Evolutionary conservation across 257 asterid genomes (phyloP).

Genomic region (Coffea canephora): DNA sequence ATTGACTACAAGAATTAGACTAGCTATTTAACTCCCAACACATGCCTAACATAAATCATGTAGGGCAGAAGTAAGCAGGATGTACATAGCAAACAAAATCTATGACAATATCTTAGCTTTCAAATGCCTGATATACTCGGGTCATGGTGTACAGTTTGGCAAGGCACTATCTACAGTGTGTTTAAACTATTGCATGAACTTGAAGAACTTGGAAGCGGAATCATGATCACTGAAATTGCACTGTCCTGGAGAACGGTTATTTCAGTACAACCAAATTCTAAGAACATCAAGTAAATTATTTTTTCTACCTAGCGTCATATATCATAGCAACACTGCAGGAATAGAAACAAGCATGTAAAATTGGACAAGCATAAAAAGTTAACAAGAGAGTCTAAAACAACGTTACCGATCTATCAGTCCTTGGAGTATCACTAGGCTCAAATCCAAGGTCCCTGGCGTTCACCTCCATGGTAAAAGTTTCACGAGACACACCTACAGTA

Average conservation of each 20-base stretch:
- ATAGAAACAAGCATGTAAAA: background rate
- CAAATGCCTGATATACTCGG: background rate
- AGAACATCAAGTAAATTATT: too few relatives aligned
- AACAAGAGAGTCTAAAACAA: background rate
- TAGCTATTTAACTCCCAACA: background rate
- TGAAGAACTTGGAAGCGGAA: background rate
- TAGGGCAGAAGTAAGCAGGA: too few relatives aligned
- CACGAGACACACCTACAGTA: conserved; percentile 78
- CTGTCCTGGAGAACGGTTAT: background rate
- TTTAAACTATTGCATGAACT: background rate
- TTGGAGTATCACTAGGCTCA: conserved; percentile 91
- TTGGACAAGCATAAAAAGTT: background rate
- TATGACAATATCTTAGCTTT: background rate
- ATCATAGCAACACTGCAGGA: background rate
- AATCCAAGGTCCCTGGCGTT: conserved; percentile 77
- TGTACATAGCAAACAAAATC: background rate
- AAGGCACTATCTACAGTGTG: background rate
- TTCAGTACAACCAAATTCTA: too few relatives aligned
- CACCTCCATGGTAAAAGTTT: conserved; percentile 68
- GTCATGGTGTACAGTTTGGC: background rate
- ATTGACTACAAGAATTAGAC: background rate
- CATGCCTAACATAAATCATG: background rate
- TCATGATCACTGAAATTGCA: background rate
- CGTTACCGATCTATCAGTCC: conserved; percentile 94
- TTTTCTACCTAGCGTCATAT: too few relatives aligned